Base-by-base conservation (phyloP, 2,329 filamentous ascomycete genomes). In the Macroventuria anomochaeta region DNA sequence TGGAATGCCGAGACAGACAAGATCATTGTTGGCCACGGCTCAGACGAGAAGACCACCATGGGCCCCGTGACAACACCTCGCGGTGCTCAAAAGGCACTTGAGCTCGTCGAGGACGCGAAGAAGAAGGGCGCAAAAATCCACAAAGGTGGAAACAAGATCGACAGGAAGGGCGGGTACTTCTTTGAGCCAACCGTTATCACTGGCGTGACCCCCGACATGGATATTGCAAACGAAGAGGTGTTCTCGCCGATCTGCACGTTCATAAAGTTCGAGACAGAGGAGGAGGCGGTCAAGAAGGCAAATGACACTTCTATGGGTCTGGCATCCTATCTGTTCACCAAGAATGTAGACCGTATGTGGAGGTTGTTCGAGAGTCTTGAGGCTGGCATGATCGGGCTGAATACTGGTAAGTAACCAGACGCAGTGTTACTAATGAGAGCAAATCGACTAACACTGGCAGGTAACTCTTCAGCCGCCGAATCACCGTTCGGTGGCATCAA, bases 361-460 rank as follows among this genome's bases (percentile, higher is more conserved):
- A 78, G 87, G 53, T 74, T 89, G 67, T 75, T 88, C 51, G 86
- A 89, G 77, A 86, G 84, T 59, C 69, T 89, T 28, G 85, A 89
- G 68, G 86, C 86, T 4, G 86, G 86, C 3, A 89, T 88, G 86
- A 85, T 89, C 64, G 86, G 86, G 12, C 76, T 87, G 74, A 87
- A 87, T 62, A 85, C 82, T 50, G 81, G 83, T 77, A 65, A 64
- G 71, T 4, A 5, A 26, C 12, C 7, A 0, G 11, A 13, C 20
- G 32, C 28, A 25, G 13, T 6, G 23, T 2, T 11, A 1, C 21
- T 6, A 5, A 26, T 26, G 15, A 13, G 8, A 18, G 5, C 36
- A 3, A 15, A 7, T 23, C 13, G 33, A 23, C 54, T 68, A 42
- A 63, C 39, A 37, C 7, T 18, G 28, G 5, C 63, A 77, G 84